Percentiles rank a stretch among this genome's conserved stretches.
Conservation (phyloP, 2,329 filamentous ascomycete genomes). For the Lasiodiplodia theobromae region DNA sequence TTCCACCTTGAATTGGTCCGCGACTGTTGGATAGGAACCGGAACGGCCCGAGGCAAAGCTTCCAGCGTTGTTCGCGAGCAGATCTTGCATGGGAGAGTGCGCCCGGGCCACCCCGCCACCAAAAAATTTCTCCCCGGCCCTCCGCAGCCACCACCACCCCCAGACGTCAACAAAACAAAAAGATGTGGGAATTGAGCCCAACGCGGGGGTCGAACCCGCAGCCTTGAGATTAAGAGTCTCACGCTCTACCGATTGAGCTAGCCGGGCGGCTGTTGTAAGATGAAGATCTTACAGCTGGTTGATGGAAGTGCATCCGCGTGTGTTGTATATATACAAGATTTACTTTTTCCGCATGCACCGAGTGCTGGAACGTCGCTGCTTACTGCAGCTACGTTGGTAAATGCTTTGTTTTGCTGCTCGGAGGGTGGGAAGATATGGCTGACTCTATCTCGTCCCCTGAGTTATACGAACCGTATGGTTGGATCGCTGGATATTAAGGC, state of each 20-base stretch:
- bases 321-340: too few relatives aligned
- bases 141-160: too few relatives aligned
- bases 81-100: neutral
- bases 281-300: too few relatives aligned
- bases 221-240: conserved; percentile 45
- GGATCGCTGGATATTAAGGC: too few relatives aligned
- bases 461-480: too few relatives aligned
- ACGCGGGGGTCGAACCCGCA: conserved; percentile 31
- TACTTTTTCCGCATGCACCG: too few relatives aligned
- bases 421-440: too few relatives aligned
- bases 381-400: too few relatives aligned
- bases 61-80: neutral
- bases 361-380: too few relatives aligned
- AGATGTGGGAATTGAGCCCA: conserved; percentile 30
- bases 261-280: conserved; percentile 17
- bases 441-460: too few relatives aligned
- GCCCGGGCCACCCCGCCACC: neutral
- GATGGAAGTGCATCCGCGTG: too few relatives aligned
- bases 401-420: too few relatives aligned
- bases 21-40: neutral
- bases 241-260: conserved; percentile 51
- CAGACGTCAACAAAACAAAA: conserved; percentile 2
- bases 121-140: neutral
- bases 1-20: neutral
- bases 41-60: neutral